Evolutionary conservation across 495 filamentous ascomycete genomes (phyloP), one percentile per base, ranked within the genome.

Genomic region (Staphylotrichum tortipilum): DNA sequence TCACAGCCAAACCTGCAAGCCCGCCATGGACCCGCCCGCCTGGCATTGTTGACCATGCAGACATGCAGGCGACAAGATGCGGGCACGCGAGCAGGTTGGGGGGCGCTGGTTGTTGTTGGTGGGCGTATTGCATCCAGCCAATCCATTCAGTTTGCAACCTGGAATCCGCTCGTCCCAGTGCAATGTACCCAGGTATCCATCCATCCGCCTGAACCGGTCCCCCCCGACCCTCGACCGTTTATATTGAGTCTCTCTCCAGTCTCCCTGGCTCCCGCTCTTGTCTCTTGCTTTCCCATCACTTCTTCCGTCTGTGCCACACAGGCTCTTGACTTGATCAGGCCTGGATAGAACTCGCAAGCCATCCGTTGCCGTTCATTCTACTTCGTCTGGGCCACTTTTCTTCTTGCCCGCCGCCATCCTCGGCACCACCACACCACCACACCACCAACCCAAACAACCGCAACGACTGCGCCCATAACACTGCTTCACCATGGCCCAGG

Each of bases 401-500:
- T 12, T 24, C 31, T 10, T 1, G 6, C 30, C 31, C 12, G 3
- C 29, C 11, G 19, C 24, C 29, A 23, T 23, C 18, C n/a, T 23
- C 31, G 14, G 10, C 26, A 28, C 26, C 26, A 1, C 26, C 26
- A 28, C 26, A 28, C 26, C 26, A 28, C 26, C 26, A 28, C n/a
- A n/a, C 10, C 26, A 2, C 26, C 26, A 28, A 28, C 26, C 1
- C 26, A 28, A 28, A 7, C 26, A 28, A 28, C 26, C 6, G 26
- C n/a, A n/a, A n/a, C n/a, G n/a, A n/a, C n/a, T 23, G 18, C 47
- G 18, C 36, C 21, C 31, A 37, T 15, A 8, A 43, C 29, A 28
- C 18, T 15, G 11, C 29, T n/a, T 30, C 45, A 42, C 43, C 19
- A 61, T 61, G 61, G 48, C 30, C 12, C 17, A 24, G 11, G 40